Evolutionary conservation across 768 basidiomycete species (phyloP).

Genomic region (Rhizopogon vinicolor): DNA sequence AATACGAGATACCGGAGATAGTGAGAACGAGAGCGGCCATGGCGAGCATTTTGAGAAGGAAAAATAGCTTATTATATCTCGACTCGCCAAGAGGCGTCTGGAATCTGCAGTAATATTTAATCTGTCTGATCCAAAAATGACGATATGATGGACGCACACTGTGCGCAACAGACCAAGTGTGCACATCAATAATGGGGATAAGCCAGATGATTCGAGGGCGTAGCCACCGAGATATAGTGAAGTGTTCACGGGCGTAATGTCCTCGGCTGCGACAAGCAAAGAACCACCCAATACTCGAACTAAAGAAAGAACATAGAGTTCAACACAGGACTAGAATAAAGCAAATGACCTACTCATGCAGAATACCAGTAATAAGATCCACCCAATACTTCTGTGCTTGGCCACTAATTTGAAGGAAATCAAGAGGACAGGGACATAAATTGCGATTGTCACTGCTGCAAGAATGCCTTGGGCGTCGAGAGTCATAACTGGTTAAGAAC

Average conservation of each 20-base stretch:
- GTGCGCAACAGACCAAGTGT: constrained; percentile 32
- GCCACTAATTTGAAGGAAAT: constrained; percentile 41
- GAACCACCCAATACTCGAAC: constrained; percentile 57
- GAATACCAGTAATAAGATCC: constrained; percentile 64
- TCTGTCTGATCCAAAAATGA: background rate
- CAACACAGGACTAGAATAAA: background rate
- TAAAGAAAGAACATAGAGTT: constrained; percentile 18
- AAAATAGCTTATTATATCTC: constrained; percentile 10
- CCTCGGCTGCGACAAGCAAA: constrained; percentile 52
- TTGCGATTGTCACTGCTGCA: constrained; percentile 52
- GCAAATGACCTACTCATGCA: constrained; percentile 40
- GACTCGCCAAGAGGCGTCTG: constrained; percentile 21
- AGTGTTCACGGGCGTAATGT: constrained; percentile 30
- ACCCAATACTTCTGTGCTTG: constrained; percentile 58
- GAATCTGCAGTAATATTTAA: constrained; percentile 17
- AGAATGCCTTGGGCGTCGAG: constrained; percentile 45
- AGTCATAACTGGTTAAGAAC: constrained; percentile 19
- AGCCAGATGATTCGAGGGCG: constrained; percentile 33
- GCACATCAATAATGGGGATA: constrained; percentile 34
- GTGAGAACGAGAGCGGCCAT: constrained; percentile 23
- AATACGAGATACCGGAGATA: constrained; percentile 27
- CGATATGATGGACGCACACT: constrained; percentile 22
- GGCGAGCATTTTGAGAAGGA: constrained; percentile 26
- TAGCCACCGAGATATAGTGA: constrained; percentile 51
- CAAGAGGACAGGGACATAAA: constrained; percentile 53